Base-by-base conservation (phyloP, 305 asterid species). In the Fraxinus latifolia region DNA sequence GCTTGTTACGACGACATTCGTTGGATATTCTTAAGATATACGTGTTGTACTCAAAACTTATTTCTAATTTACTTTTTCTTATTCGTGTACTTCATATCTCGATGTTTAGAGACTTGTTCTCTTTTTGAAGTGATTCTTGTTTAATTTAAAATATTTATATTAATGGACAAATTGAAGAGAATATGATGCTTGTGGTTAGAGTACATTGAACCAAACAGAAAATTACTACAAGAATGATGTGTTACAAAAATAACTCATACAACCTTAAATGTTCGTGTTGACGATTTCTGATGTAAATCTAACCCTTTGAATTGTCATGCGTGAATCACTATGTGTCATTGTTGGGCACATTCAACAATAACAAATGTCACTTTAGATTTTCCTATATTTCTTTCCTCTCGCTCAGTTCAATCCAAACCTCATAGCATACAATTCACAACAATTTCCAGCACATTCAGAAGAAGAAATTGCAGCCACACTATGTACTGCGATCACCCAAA, bases 311-410 rank as follows among this genome's bases (percentile, higher is more conserved):
- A 47, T 9, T 3, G 1, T 14, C 36, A 58, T 78, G 85, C 82
- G 53, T 72, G 79, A 23, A 76, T 6, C 3, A 25, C 82, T 44
- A 73, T 86, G 84, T 87, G 87, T 73, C 84, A 9, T 5, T 5
- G 62, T 17, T 19, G 1, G 27, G 4, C 32, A 23, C 6, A n/a
- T 15, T 31, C 31, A 74, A 34, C 5, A 7, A 1, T 21, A n/a
- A 83, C 67, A 84, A 12, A 83, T 82, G 83, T 84, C 87, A 37
- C 74, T 37, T 3, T 7, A 19, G 0, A 6, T 8, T 15, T 55
- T 17, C 72, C n/a, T 77, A 78, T 77, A 80, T 81, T 25, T 55
- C 2, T 58, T 81, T 53, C 77, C 67, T 37, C 79, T 55, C 37
- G 37, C 25, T 34, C 37, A 34, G 37, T 34, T 11, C 39, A 3